Conservation (phyloP, 2,329 filamentous ascomycete species). For the Aureobasidium mangrovei region DNA sequence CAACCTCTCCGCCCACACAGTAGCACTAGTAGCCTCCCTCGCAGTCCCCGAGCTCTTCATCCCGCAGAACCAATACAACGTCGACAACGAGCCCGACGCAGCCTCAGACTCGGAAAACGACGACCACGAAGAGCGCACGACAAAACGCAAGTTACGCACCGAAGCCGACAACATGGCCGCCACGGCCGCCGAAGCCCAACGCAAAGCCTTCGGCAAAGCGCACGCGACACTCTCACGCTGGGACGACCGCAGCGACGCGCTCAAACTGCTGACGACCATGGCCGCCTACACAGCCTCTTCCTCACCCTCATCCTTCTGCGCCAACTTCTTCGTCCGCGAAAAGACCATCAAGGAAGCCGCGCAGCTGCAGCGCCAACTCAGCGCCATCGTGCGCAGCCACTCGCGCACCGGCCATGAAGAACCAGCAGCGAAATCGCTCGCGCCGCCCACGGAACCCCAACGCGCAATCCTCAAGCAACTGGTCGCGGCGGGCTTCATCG, state of each 20-base stretch:
- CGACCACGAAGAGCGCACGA: conserved; percentile 10
- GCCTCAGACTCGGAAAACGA: conserved; percentile 30
- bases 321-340: conserved; percentile 71
- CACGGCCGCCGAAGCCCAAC: conserved; percentile 49
- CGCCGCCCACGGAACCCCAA: conserved; percentile 53
- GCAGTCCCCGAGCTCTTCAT: conserved; percentile 85
- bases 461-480: conserved; percentile 81
- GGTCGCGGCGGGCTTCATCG: conserved; percentile 83
- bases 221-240: conserved; percentile 71
- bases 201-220: conserved; percentile 58
- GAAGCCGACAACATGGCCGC: conserved; percentile 61
- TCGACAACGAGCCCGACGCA: conserved; percentile 32
- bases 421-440: conserved; percentile 30
- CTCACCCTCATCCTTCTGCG: conserved; percentile 55
- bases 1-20: conserved; percentile 72
- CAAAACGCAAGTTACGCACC: conserved; percentile 35
- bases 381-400: conserved; percentile 57
- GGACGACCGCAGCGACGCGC: conserved; percentile 76
- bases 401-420: conserved; percentile 13
- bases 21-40: conserved; percentile 79
- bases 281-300: conserved; percentile 52
- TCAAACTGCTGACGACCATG: conserved; percentile 86
- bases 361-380: conserved; percentile 75
- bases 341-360: conserved; percentile 82
- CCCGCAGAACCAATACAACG: conserved; percentile 56